Base-by-base conservation (phyloP, 495 filamentous ascomycete species). In the Penicillium ucsense region DNA sequence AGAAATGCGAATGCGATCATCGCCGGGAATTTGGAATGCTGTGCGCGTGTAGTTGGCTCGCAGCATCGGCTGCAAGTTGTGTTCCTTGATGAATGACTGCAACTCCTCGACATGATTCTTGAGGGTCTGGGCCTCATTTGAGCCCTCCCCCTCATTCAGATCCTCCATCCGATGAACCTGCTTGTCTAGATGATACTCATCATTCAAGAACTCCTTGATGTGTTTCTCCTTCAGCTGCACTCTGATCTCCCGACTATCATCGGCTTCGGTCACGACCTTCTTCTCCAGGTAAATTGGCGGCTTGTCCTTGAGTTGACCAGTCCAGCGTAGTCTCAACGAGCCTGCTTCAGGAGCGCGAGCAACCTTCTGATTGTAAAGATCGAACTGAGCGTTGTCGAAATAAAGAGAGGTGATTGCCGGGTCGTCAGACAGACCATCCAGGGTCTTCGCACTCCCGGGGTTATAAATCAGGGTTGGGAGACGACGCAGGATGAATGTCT, bases 361-460 rank as follows among this genome's bases (percentile, higher is more conserved):
- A 8, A 98, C 79, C 64, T 97, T 97, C 38, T 84, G 74, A 11
- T 77, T 80, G 65, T 98, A 98, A 34, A 95, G 75, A 35, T 81
- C 73, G 63, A 98, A 96, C 41, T 82, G 79, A 28, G 82, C 67
- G 60, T 81, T 94, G 62, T 97, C 92, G 62, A 97, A 97, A 66
- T 98, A 98, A 30, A 98, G 76, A 12, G 89, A 95, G 20, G 88
- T 97, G 58, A 98, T 86, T 31, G 85, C 86, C 3, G 94, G 92
- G 59, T 97, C 91, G 35, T 81, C 76, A 49, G 86, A 80, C 11
- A 77, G 75, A 52, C 83, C 82, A 45, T 86, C 82, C 30, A 87
- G 79, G 51, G 88, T 73, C 52, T 89, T 91, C 3, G 86, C 83
- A 37, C 83, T 80, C 44, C 83, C 78, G 36, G 92, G 84, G 59